phyloP scores from a whole-genome alignment of 768 basidiomycete genomes.

The Mycena amicta region DNA sequence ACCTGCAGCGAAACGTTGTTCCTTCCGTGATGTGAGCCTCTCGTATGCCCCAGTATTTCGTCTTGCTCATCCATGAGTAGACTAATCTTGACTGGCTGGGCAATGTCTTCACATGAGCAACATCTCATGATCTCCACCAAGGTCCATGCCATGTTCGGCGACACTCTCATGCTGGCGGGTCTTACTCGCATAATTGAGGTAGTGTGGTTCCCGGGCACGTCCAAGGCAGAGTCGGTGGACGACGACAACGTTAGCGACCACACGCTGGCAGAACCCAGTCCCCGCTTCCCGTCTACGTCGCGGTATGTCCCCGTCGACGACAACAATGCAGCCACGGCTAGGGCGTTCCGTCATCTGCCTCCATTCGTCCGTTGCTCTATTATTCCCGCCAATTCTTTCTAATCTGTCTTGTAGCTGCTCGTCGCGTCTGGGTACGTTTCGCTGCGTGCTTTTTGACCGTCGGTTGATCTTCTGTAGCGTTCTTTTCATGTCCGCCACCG shows the following conservation, averaged over 20 bases:
- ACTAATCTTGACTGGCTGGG: slow-evolving; percentile 91
- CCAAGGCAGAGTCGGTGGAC: slow-evolving; percentile 32
- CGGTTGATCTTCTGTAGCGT: slow-evolving; percentile 43
- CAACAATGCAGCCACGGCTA: slow-evolving; percentile 42
- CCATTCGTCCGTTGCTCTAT: slow-evolving; percentile 69
- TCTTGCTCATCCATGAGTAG: slow-evolving; percentile 36
- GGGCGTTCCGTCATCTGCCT: slow-evolving; percentile 83
- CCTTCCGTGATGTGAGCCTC: slow-evolving; percentile 72
- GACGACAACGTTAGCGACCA: slow-evolving; percentile 67
- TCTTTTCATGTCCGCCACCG: slow-evolving; percentile 91
- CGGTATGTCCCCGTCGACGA: slow-evolving; percentile 21
- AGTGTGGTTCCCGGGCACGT: slow-evolving; percentile 62
- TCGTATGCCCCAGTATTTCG: background rate
- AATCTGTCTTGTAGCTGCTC: slow-evolving; percentile 52
- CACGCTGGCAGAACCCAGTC: slow-evolving; percentile 51
- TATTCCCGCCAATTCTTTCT: background rate
- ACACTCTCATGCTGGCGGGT: slow-evolving; percentile 83
- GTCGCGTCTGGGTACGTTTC: slow-evolving; percentile 64
- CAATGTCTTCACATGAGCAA: slow-evolving; percentile 90
- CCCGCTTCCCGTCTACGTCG: slow-evolving; percentile 17
- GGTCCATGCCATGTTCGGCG: slow-evolving; percentile 85
- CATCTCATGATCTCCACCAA: slow-evolving; percentile 81
- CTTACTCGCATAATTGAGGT: slow-evolving; percentile 80
- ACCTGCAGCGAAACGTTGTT: slow-evolving; percentile 67
- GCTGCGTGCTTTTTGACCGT: background rate